Conservation (phyloP, 495 filamentous ascomycete genomes). For the Xylaria sp. region DNA sequence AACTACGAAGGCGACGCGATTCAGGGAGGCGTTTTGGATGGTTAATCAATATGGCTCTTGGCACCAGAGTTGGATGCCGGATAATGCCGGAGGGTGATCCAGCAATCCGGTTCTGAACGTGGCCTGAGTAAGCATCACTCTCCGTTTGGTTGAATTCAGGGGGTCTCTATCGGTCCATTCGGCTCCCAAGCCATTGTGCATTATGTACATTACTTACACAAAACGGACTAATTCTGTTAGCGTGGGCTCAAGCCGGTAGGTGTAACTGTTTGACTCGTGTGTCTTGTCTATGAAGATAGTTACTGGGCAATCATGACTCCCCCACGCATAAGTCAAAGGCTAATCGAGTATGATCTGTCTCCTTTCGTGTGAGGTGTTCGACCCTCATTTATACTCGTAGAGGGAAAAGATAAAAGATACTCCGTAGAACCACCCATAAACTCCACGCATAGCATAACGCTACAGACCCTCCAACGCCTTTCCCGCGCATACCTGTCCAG, state of each 20-base stretch:
- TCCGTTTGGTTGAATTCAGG: not conserved
- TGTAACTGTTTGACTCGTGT: not conserved
- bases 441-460: constrained; percentile 1
- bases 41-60: not conserved
- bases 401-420: not conserved
- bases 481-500: not conserved
- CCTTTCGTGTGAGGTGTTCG: not conserved
- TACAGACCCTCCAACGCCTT: not conserved
- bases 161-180: not conserved
- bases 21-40: not conserved
- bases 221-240: not conserved
- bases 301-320: not conserved
- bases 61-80: not conserved
- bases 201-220: not conserved
- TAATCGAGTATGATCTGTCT: not conserved
- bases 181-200: not conserved
- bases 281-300: not conserved
- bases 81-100: constrained; percentile 3
- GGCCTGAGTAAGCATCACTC: constrained; percentile 6
- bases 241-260: not conserved
- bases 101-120: not conserved
- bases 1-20: not conserved
- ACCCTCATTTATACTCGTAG: not conserved
- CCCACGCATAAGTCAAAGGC: not conserved
- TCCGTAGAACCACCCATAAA: constrained; percentile 1